Evolutionary conservation across 2,329 filamentous ascomycete species (phyloP), one percentile per base, ranked within the genome.

Genomic region (Chrysoporthe austroafricana): DNA sequence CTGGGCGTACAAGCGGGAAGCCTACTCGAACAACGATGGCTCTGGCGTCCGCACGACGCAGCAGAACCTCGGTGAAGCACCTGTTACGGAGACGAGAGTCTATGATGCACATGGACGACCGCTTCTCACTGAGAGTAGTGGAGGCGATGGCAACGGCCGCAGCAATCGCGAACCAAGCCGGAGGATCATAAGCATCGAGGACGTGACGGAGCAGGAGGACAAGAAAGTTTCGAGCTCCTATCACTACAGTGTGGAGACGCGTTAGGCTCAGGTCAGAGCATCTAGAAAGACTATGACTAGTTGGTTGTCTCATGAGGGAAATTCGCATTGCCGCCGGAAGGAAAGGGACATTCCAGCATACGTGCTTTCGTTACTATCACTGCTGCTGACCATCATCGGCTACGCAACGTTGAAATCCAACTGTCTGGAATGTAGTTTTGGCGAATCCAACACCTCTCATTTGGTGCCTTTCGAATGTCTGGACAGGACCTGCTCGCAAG

Each of bases 101-200:
- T 69, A 62, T 16, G 68, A 69, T 9, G 58, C 62, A 7, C 57
- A 67, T 14, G 68, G 68, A 34, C 66, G 68, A 50, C 62, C 66
- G 44, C 62, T 67, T 3, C 46, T 69, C 16, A 43, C 50, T 57
- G 26, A 62, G 4, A 62, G 56, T 26, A n/a, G 16, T 18, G 21
- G 43, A 36, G 21, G 8, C 36, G 16, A 52, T 44, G 39, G 61
- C 34, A n/a, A 48, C 21, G 42, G 18, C 8, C 34, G 8, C 9
- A 16, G 42, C 32, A 54, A 13, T 8, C 56, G 21, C 26, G 43
- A 36, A 4, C 26, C 57, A 4, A 67, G 36, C 32, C 64, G 43
- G 59, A 69, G 52, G 50, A 67, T 69, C 50, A 69, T 69, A 11
- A 69, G 68, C 59, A 69, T 69, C 52, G 68, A 69, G 62, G 68